Evolutionary conservation across 371 early-diverging fungal genomes (phyloP).

Genomic region (Actinomortierella ambigua): DNA sequence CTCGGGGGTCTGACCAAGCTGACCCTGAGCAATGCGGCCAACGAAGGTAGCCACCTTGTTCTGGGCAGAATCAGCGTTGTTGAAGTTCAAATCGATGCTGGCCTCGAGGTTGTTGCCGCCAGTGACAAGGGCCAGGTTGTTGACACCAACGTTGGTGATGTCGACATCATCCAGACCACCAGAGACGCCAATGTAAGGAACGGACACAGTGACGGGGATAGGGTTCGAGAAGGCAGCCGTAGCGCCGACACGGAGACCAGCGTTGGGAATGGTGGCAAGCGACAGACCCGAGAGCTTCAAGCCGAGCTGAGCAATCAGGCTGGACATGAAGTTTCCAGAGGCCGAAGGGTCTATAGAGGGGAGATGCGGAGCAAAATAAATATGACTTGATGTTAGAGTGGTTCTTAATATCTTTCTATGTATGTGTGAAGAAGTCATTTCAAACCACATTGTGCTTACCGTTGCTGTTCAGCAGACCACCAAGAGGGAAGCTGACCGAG

Average conservation of each 20-base stretch:
- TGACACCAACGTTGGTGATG: constrained; percentile 28
- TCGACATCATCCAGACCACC: constrained; percentile 40
- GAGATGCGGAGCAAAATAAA: no score
- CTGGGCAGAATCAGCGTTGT: constrained; percentile 30
- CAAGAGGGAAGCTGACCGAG: constrained; percentile 23
- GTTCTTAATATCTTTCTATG: no score
- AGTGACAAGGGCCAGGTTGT: constrained; percentile 24
- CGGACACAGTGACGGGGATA: constrained; percentile 35
- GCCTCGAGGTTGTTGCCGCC: constrained; percentile 35
- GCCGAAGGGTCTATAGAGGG: constrained; percentile 15
- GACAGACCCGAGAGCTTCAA: constrained; percentile 28
- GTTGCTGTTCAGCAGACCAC: constrained; percentile 21
- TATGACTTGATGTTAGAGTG: no score
- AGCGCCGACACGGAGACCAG: constrained; percentile 38
- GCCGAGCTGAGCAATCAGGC: constrained; percentile 30
- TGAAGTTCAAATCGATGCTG: constrained; percentile 31
- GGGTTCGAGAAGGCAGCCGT: constrained; percentile 39
- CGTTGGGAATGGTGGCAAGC: constrained; percentile 36
- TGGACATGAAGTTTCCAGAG: constrained; percentile 18
- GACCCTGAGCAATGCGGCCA: constrained; percentile 28
- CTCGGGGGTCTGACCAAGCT: constrained; percentile 37
- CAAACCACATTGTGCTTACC: no score
- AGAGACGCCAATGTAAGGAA: constrained; percentile 38
- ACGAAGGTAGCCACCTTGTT: constrained; percentile 33
- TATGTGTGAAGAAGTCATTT: no score